Evolutionary conservation across 192 early-diverging fungal genomes (phyloP).

Genomic region (Podila epicladia): DNA sequence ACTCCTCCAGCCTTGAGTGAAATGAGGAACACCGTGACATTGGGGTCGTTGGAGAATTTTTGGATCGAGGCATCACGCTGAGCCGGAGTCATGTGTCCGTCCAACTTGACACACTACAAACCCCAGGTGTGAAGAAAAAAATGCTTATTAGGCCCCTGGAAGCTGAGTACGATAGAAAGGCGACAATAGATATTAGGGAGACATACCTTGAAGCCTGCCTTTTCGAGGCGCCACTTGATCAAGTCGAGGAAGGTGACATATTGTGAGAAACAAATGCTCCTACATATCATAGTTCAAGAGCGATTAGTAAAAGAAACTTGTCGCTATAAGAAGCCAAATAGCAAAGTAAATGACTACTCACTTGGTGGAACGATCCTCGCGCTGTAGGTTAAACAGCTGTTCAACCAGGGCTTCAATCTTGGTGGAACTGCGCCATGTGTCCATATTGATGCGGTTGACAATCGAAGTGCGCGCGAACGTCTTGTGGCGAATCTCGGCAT

Average conservation of each 20-base stretch:
- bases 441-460: constrained; percentile 92
- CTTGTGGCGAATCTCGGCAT: constrained; percentile 33
- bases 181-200: no score
- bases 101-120: constrained; percentile 73
- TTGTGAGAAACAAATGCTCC: constrained; percentile 62
- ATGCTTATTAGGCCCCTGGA: no score
- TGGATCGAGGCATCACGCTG: constrained; percentile 78
- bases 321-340: no score
- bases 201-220: constrained; percentile 80
- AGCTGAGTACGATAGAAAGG: no score
- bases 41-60: constrained; percentile 79
- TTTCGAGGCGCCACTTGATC: constrained; percentile 89
- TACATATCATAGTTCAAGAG: not conserved
- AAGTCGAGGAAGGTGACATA: constrained; percentile 92
- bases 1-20: constrained; percentile 93
- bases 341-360: constrained; percentile 18
- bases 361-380: constrained; percentile 81
- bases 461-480: constrained; percentile 75
- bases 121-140: not conserved
- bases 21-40: constrained; percentile 89
- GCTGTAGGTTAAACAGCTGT: constrained; percentile 78
- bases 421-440: constrained; percentile 86
- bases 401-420: constrained; percentile 96
- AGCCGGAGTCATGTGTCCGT: constrained; percentile 87
- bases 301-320: no score